Conservation (phyloP, 1,139 yeast genomes). For the Yamadazyma jaroonii region DNA sequence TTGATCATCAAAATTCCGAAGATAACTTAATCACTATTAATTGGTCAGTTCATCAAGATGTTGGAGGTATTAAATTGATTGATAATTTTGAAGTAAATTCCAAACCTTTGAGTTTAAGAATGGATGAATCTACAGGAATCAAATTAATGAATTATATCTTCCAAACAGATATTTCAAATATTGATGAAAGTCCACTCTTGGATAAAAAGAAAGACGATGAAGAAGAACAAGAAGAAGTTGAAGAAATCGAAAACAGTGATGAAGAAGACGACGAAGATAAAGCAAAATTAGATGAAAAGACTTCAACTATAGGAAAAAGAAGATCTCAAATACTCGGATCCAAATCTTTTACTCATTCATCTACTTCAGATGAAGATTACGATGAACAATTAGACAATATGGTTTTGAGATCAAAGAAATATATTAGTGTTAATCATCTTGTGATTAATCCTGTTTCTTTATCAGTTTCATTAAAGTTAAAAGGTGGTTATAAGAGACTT, state of each 20-base stretch:
- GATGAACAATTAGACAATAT: constrained; percentile 51
- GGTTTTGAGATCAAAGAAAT: constrained; percentile 59
- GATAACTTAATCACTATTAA: constrained; percentile 39
- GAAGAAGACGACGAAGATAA: background rate
- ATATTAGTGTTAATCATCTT: constrained; percentile 52
- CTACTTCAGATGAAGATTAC: constrained; percentile 17
- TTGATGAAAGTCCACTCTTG: constrained; percentile 30
- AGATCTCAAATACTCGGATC: background rate
- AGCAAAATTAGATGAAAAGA: background rate
- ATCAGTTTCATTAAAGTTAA: constrained; percentile 57
- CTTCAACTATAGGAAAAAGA: background rate
- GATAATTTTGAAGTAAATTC: constrained; percentile 52
- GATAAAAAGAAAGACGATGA: constrained; percentile 13
- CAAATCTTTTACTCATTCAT: constrained; percentile 11
- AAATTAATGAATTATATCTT: constrained; percentile 55
- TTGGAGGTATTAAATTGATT: constrained; percentile 67
- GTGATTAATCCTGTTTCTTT: constrained; percentile 45
- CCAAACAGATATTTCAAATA: constrained; percentile 36
- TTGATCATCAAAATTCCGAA: constrained; percentile 9
- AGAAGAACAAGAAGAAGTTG: constrained; percentile 5
- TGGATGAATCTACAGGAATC: constrained; percentile 62
- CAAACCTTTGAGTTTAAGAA: constrained; percentile 52
- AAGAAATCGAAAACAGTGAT: constrained; percentile 9
- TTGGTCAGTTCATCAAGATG: constrained; percentile 66
- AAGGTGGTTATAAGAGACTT: constrained; percentile 50